Evolutionary conservation across 2,329 filamentous ascomycete species (phyloP), one percentile per base, ranked within the genome.

Genomic region (Pseudogymnoascus sp.): DNA sequence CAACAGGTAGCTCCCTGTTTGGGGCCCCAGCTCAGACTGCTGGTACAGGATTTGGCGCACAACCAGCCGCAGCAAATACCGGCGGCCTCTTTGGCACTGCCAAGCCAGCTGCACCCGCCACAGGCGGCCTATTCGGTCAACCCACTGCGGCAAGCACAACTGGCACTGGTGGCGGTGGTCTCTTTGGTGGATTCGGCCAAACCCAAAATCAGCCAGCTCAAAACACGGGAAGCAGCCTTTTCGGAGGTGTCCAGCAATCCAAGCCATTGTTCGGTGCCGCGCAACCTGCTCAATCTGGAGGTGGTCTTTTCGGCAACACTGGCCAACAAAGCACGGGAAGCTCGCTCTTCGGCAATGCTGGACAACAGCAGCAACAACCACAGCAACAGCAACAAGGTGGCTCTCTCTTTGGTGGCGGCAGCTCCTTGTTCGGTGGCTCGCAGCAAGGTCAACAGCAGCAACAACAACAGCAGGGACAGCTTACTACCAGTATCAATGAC

Each of bases 401-500:
- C 62, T 88, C 86, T 0, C 68, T 90, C 2, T 84, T 91, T 61
- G 84, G 84, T 25, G 79, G 74, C 12, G 79, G 82, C 21, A 77
- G 75, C 63, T 88, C 87, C 0, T 70, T 90, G 2, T 84, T 91
- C 59, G 84, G 84, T 17, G 79, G 74, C 64, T 79, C 80, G 1
- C 80, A 82, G 65, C 76, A 76, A 60, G 72, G 72, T 33, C 75
- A 77, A 58, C 78, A 77, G 5, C 79, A 80, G 66, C 78, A 79
- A 62, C 80, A 79, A 63, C 78, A 82, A 64, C 79, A 81, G 65
- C 81, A 81, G 58, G 85, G 89, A 70, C 77, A 82, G 15, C 78
- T 96, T 63, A 91, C 89, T 35, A 87, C 92, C 4, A 94, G 91
- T 64, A 84, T 95, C 62, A 86, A 86, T 64, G 91, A 93, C 66